These are phyloP conservation scores for Erucastrum elatum DNA, from an alignment of 345 rosid species.

Conservation along the genomic window DNA sequence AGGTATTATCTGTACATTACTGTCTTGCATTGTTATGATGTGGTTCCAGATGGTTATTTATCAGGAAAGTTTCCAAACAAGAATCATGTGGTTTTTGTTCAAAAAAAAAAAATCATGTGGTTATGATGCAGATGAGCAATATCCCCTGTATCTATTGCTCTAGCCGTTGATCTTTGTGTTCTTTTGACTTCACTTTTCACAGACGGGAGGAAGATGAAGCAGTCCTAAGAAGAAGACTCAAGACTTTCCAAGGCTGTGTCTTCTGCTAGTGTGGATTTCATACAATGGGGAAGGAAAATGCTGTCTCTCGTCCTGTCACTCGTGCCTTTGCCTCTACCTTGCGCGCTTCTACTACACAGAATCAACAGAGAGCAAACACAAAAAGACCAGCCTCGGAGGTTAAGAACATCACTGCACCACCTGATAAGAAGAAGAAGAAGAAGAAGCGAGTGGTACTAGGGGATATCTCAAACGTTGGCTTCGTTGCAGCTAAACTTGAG, in stretches of 20 bases:
- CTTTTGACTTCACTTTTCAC: conserved; percentile 8
- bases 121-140: no score
- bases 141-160: no score
- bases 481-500: conserved; percentile 55
- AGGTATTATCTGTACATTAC: conserved; percentile 10
- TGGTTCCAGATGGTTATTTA: no score
- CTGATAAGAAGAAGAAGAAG: conserved; percentile 36
- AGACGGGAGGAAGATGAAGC: conserved; percentile 33
- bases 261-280: conserved; percentile 36
- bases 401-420: conserved; percentile 35
- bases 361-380: conserved; percentile 46
- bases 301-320: conserved; percentile 55
- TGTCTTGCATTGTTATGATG: background rate
- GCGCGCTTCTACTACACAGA: conserved; percentile 39
- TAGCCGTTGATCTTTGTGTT: background rate
- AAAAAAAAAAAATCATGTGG: no score
- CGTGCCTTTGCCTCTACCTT: conserved; percentile 74
- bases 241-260: conserved; percentile 41
- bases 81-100: no score
- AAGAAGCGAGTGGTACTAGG: conserved; percentile 65
- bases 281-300: conserved; percentile 63
- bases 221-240: conserved; percentile 23
- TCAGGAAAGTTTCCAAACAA: no score
- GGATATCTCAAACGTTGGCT: conserved; percentile 71
- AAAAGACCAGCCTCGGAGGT: conserved; percentile 64